Percentiles rank a stretch among this genome's conserved stretches.
These are phyloP conservation scores for Aureobasidium pullulans DNA, from an alignment of 2,329 filamentous ascomycete genomes.

Conservation along the genomic window DNA sequence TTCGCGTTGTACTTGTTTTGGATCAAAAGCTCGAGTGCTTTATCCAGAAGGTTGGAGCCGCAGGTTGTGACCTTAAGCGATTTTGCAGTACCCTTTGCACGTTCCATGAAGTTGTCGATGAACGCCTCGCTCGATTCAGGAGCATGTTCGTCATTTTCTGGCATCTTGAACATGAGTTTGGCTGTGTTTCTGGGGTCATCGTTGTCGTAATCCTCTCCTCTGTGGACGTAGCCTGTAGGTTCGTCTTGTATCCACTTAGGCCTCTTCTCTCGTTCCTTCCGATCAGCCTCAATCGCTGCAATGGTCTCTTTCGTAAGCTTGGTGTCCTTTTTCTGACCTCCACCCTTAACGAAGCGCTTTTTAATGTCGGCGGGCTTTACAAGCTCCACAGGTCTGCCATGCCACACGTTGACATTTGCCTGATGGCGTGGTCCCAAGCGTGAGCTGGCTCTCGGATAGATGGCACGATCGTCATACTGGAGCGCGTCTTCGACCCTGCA, in stretches of 20 bases:
- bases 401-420: slow-evolving; percentile 77
- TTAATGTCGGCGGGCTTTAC: slow-evolving; percentile 84
- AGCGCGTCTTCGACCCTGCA: slow-evolving; percentile 91
- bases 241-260: slow-evolving; percentile 94
- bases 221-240: slow-evolving; percentile 73
- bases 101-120: slow-evolving; percentile 69
- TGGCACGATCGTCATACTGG: slow-evolving; percentile 87
- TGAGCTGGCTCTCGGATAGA: slow-evolving; percentile 92
- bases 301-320: slow-evolving; percentile 74
- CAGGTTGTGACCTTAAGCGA: slow-evolving; percentile 63
- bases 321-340: slow-evolving; percentile 62
- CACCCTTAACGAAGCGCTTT: slow-evolving; percentile 59
- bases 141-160: slow-evolving; percentile 16
- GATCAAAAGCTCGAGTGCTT: slow-evolving; percentile 68
- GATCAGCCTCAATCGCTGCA: slow-evolving; percentile 75
- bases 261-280: slow-evolving; percentile 67
- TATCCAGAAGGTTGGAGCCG: slow-evolving; percentile 82
- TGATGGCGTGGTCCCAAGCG: slow-evolving; percentile 87
- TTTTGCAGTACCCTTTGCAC: slow-evolving; percentile 57
- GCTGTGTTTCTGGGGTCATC: slow-evolving; percentile 70
- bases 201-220: slow-evolving; percentile 70
- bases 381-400: slow-evolving; percentile 77
- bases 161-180: slow-evolving; percentile 68
- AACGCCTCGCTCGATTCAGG: slow-evolving; percentile 46
- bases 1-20: slow-evolving; percentile 64